Evolutionary conservation across 2,329 filamentous ascomycete species (phyloP).

Genomic region (Nannizzia gypsea): DNA sequence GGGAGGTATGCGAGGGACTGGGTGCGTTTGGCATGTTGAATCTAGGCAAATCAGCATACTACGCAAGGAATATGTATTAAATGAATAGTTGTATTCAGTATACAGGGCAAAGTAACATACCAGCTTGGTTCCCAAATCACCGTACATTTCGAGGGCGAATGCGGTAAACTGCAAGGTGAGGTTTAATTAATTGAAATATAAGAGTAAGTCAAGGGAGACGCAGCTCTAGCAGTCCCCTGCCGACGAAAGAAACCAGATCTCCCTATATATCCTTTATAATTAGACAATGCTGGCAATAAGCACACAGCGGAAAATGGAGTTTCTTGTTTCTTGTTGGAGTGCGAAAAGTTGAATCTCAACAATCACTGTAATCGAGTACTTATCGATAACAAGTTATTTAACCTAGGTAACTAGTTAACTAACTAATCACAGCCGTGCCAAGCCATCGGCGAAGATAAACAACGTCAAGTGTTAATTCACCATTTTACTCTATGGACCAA

Average conservation of each 20-base stretch:
- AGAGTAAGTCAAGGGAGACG: background rate
- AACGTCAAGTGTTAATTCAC: background rate
- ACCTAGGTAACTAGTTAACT: no score
- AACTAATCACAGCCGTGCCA: background rate
- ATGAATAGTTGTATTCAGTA: background rate
- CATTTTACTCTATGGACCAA: background rate
- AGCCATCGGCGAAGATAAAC: background rate
- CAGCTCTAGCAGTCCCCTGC: background rate
- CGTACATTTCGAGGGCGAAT: constrained; percentile 57
- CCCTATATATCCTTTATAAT: background rate
- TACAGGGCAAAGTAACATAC: constrained; percentile 37
- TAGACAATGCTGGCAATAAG: background rate
- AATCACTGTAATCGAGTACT: background rate
- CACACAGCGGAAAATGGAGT: no score
- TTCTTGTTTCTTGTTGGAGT: background rate
- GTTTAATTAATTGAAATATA: background rate
- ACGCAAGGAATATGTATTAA: background rate
- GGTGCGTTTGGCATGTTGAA: constrained; percentile 90
- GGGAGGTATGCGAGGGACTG: constrained; percentile 77
- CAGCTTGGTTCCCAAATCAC: constrained; percentile 75
- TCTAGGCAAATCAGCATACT: constrained; percentile 39
- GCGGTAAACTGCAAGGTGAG: background rate
- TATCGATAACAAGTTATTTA: background rate
- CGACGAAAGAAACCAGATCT: no score
- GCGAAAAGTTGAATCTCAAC: background rate